phyloP scores from a whole-genome alignment of 768 basidiomycete species.

The Tricholoma flavovirens region DNA sequence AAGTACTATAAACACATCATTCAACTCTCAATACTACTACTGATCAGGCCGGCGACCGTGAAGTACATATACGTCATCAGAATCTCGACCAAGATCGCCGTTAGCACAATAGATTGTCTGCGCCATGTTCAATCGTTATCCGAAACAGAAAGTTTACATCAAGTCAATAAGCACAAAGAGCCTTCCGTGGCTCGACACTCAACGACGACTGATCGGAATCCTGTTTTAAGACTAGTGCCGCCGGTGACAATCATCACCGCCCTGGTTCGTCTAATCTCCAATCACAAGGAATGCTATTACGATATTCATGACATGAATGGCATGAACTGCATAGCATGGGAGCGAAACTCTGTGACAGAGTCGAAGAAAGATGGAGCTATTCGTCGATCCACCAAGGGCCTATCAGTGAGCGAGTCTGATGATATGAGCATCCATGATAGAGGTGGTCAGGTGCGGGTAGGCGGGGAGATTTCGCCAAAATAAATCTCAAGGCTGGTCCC shows the following conservation, averaged over 20 bases:
- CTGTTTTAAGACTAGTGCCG: neutral
- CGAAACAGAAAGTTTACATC: neutral
- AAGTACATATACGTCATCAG: neutral
- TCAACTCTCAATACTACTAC: neutral
- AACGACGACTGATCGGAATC: neutral
- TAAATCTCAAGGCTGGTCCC: neutral
- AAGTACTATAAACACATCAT: neutral
- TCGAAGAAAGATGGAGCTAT: neutral
- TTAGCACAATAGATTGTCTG: neutral
- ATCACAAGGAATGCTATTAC: neutral
- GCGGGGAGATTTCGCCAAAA: neutral
- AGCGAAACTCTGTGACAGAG: neutral
- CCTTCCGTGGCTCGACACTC: no score
- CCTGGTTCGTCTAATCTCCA: neutral
- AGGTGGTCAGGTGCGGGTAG: neutral
- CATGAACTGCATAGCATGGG: neutral
- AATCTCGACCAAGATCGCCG: no score
- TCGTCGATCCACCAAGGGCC: no score
- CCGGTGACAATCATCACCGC: neutral
- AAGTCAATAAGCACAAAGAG: no score
- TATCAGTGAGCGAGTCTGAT: no score
- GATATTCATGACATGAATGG: constrained; percentile 1
- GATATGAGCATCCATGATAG: neutral
- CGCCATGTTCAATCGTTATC: neutral
- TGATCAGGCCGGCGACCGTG: neutral